Evolutionary conservation across 345 rosid genomes (phyloP), one percentile per base, ranked within the genome.

Genomic region (Hibiscus syriacus): DNA sequence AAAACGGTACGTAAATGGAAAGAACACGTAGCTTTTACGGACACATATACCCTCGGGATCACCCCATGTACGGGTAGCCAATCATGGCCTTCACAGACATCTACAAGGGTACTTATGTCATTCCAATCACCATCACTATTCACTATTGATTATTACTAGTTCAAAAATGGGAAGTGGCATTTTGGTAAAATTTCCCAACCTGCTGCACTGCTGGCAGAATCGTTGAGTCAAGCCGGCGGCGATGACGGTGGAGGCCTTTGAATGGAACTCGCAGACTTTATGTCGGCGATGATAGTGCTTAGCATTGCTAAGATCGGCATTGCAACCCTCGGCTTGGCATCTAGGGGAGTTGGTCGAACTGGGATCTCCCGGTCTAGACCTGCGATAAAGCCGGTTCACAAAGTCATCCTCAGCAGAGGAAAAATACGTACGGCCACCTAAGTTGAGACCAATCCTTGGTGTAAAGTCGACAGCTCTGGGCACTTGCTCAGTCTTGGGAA

Each of bases 131-230:
- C 12, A 49, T 23, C 62, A 10, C 19, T 30, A 23, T 17, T 16
- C 48, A 4, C 19, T 55, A 26, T 6, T 55, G 64, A 68, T 55
- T 55, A 49, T 46, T 61, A 70, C 58, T 29, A 36, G n/a, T 43
- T n/a, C 38, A 11, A 52, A 52, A 52, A 20, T 0, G 26, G 73
- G 70, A 63, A 73, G 77, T 39, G 77, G 75, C 64, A 70, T 58
- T 67, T 55, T 50, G 45, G 79, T 70, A 71, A 76, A 66, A 41
- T 71, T 30, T 12, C 5, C 61, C 52, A 76, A 89, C 99, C 99
- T 90, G 97, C 99, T 94, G 57, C 99, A 94, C 81, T 94, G 99
- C 78, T 94, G 99, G 83, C 99, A 94, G 87, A 94, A 94, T 25
- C 99, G 91, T 83, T 94, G 99, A 73, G 96, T 90, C 60, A 87